Base-by-base conservation (phyloP, 2,329 filamentous ascomycete genomes). In the Fusarium gaditjirri region DNA sequence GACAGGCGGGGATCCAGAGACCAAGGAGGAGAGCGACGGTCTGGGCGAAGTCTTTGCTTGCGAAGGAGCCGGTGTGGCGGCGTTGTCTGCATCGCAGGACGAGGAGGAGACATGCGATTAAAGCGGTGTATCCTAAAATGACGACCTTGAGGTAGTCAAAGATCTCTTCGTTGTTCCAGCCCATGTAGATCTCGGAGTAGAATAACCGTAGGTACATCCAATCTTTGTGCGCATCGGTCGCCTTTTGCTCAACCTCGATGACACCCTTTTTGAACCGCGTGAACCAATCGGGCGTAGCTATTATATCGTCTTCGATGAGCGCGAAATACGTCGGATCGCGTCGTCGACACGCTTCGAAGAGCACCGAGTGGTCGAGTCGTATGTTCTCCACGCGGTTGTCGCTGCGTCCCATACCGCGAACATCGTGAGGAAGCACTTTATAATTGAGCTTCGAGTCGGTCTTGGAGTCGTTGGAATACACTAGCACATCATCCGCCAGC, bases 121-220 rank as follows among this genome's bases (percentile, higher is more conserved):
- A 31, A 1, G 61, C 56, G 2, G 73, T 67, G 53, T 82, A 82
- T 19, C 75, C 66, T 25, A 77, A 8, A 4, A 77, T 68, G 21
- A 81, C 76, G 11, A 71, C 69, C 49, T 73, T 59, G 5, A 75
- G 33, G 43, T 83, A 82, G 38, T 61, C 70, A 5, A 75, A 73
- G 70, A 77, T 77, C 65, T 82, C 79, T 62, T 82, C 80, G 19
- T 72, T 74, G 59, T 83, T 82, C 81, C 81, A 83, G 9, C 81
- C 80, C 75, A 82, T 80, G 17, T 80, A 75, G 4, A 79, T 70
- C 61, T 83, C 81, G 8, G 81, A 81, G 68, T 83, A 82, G 70
- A 83, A 83, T 33, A 83, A 70, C 2, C 81, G 79, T 4, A 83
- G 68, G 61, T 83, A 83, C 38, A 82, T 61, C 81, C 81, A 82